phyloP scores from a whole-genome alignment of 352 stramenopile genomes.

The Pythium monospermum region DNA sequence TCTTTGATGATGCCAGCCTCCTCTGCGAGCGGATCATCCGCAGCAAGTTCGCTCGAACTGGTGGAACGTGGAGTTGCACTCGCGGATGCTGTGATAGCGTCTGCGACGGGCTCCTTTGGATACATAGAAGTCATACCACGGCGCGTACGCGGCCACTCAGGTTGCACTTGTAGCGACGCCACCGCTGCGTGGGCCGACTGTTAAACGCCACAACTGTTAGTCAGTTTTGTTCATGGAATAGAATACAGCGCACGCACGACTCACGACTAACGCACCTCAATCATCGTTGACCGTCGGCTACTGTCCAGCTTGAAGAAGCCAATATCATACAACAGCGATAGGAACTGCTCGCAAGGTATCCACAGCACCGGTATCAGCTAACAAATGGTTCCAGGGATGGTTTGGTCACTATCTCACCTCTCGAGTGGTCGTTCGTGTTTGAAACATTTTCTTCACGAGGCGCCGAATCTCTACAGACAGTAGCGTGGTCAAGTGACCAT shows the following conservation, averaged over 20 bases:
- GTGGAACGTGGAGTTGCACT: background rate
- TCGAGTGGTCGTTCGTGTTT: slow-evolving; percentile 21
- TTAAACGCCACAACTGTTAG: background rate
- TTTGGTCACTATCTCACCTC: no score
- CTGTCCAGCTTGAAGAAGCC: slow-evolving; percentile 25
- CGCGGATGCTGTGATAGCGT: background rate
- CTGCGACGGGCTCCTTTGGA: slow-evolving; percentile 14
- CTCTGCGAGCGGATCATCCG: background rate
- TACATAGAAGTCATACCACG: slow-evolving; percentile 10
- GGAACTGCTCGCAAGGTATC: slow-evolving; percentile 11
- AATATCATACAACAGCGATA: slow-evolving; percentile 23
- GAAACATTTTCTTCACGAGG: slow-evolving; percentile 26
- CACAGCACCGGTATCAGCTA: no score
- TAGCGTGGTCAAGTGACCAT: background rate
- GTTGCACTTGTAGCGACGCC: slow-evolving; percentile 15
- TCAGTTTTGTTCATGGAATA: no score
- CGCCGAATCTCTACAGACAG: slow-evolving; percentile 17
- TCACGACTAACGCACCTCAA: slow-evolving; percentile 23
- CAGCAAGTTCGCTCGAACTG: background rate
- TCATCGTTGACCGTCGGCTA: slow-evolving; percentile 19
- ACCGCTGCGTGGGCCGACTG: slow-evolving; percentile 26
- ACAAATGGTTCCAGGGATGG: no score
- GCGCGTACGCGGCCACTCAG: slow-evolving; percentile 4
- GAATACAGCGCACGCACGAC: no score
- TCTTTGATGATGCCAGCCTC: slow-evolving; percentile 17